These are phyloP conservation scores for Lentinula aciculospora DNA, from an alignment of 768 basidiomycete species.

Conservation along the genomic window DNA sequence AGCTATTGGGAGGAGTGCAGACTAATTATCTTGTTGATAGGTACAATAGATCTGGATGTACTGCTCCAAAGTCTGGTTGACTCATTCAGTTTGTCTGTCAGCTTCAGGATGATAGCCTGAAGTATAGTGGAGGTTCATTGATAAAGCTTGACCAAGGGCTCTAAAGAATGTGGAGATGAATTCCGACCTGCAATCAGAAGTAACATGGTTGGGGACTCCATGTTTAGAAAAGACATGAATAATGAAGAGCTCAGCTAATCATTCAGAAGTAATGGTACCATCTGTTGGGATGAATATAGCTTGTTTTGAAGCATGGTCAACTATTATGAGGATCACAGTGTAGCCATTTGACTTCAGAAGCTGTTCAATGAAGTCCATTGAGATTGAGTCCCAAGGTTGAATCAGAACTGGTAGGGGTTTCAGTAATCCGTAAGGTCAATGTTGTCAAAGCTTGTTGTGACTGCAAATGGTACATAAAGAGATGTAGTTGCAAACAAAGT, in stretches of 20 bases:
- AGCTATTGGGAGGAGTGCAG: no score
- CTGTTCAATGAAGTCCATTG: slow-evolving; percentile 21
- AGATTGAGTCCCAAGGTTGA: slow-evolving; percentile 16
- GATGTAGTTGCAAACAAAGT: not conserved
- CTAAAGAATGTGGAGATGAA: slow-evolving; percentile 7
- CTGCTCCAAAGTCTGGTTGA: no score
- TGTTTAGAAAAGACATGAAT: slow-evolving; percentile 17
- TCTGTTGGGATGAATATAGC: slow-evolving; percentile 11
- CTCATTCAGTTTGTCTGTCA: not conserved
- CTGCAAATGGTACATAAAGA: no score
- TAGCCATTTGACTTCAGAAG: slow-evolving; percentile 15
- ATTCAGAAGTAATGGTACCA: slow-evolving; percentile 6
- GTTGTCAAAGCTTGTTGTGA: slow-evolving; percentile 13
- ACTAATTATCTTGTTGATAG: no score
- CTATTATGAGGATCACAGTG: slow-evolving; percentile 10
- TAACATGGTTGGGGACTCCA: slow-evolving; percentile 13
- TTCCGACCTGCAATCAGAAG: slow-evolving; percentile 12
- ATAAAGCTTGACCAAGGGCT: not conserved
- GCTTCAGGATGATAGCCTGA: slow-evolving; percentile 21
- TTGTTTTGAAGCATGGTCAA: slow-evolving; percentile 8
- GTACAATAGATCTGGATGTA: no score
- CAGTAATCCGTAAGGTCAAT: slow-evolving; percentile 14
- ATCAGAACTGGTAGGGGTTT: slow-evolving; percentile 17
- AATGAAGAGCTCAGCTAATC: slow-evolving; percentile 9
- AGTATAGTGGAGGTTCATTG: slow-evolving; percentile 12